Conservation (phyloP, 306 rosid genomes). For the Inga laurina region DNA sequence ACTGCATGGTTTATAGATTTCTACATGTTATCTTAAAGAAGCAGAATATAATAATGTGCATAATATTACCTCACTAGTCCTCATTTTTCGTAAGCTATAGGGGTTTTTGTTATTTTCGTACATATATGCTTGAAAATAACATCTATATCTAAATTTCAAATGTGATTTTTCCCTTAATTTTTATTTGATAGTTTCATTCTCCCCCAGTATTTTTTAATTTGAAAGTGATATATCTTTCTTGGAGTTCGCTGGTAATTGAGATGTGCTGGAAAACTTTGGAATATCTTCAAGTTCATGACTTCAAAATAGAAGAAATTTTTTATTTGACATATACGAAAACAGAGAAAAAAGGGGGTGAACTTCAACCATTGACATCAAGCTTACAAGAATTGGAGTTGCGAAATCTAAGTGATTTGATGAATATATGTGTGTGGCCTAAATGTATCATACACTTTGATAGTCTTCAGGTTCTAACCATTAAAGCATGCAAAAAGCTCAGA, state of each 20-base stretch:
- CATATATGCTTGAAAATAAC: too few species aligned
- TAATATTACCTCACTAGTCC: too few species aligned
- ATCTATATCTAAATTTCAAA: too few species aligned
- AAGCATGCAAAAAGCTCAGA: neutral
- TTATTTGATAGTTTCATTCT: too few species aligned
- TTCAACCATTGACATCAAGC: neutral
- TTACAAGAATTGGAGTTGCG: rapidly evolving
- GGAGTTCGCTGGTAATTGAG: neutral
- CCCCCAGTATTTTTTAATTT: too few species aligned
- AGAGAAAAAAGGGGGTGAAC: neutral
- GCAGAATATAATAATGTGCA: too few species aligned
- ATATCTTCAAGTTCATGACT: neutral
- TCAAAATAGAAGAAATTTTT: neutral
- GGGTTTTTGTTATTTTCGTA: too few species aligned
- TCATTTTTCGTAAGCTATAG: too few species aligned
- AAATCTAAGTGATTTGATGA: neutral
- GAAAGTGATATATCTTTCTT: too few species aligned
- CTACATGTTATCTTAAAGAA: too few species aligned
- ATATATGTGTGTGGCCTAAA: neutral
- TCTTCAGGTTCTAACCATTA: neutral
- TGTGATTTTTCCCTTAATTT: too few species aligned
- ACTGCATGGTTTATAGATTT: too few species aligned
- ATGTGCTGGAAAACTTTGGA: neutral
- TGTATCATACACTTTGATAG: neutral
- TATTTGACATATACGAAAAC: neutral